phyloP scores from a whole-genome alignment of 2,329 filamentous ascomycete species.

The Zymoseptoria brevis region DNA sequence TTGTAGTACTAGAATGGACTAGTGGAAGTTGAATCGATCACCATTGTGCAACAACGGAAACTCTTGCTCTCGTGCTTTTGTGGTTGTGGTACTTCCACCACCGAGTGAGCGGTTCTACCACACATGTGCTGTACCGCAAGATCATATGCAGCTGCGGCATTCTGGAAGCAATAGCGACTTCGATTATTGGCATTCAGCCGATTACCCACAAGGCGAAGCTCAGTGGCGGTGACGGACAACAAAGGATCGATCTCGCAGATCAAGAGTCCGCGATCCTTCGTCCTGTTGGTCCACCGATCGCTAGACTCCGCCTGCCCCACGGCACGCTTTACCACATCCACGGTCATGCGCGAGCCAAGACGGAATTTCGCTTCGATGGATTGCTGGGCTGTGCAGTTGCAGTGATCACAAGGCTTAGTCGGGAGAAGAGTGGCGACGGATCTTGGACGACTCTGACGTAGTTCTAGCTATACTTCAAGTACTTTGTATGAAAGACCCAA shows the following conservation, averaged over 20 bases:
- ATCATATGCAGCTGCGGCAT: not conserved
- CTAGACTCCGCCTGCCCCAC: too few species aligned
- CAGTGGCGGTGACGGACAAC: not conserved
- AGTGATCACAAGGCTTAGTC: too few species aligned
- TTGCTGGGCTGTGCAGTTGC: too few species aligned
- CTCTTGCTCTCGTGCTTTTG: not conserved
- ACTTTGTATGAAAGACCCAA: not conserved
- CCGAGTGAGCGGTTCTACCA: not conserved
- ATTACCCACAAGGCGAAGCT: not conserved
- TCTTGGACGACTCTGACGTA: too few species aligned
- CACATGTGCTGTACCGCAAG: not conserved
- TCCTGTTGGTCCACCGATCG: not conserved
- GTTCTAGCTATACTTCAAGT: not conserved
- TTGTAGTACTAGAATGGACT: not conserved
- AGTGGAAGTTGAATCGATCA: not conserved
- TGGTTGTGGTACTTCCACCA: not conserved
- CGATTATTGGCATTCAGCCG: not conserved
- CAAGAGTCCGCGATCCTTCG: not conserved
- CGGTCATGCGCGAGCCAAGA: too few species aligned
- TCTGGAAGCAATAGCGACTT: not conserved
- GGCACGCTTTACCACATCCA: too few species aligned
- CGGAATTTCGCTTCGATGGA: too few species aligned
- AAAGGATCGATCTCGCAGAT: not conserved
- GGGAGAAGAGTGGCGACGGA: too few species aligned
- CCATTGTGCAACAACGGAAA: not conserved